These are phyloP conservation scores for Chaetomidium leptoderma DNA, from an alignment of 495 filamentous ascomycete genomes.

Conservation along the genomic window DNA sequence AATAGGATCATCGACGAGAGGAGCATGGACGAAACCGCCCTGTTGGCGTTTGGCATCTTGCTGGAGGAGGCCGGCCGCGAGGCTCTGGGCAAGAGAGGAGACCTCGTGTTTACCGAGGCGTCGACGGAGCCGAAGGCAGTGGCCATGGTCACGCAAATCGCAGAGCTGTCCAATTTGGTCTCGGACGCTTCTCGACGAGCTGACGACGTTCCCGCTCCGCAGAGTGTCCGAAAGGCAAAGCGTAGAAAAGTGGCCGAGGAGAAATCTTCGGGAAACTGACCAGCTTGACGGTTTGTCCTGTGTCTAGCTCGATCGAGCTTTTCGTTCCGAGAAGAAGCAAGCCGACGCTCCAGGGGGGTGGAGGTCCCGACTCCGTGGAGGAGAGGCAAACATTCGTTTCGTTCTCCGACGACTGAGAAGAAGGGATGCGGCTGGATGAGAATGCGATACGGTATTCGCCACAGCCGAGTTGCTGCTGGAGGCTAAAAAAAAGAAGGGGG, in stretches of 20 bases:
- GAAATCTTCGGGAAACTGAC: neutral
- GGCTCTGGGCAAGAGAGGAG: slow-evolving; percentile 63
- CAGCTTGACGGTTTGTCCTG: neutral
- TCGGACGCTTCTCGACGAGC: neutral
- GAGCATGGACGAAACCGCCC: slow-evolving; percentile 79
- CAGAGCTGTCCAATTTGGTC: neutral
- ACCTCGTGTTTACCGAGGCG: slow-evolving; percentile 70
- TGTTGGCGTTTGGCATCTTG: slow-evolving; percentile 76
- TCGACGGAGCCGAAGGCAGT: slow-evolving; percentile 27
- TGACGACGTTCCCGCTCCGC: neutral
- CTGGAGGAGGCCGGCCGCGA: slow-evolving; percentile 70
- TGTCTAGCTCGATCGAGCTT: neutral
- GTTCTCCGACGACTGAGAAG: too few relatives aligned
- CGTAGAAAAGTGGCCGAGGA: slow-evolving; percentile 5
- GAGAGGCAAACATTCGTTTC: too few relatives aligned
- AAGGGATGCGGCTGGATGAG: too few relatives aligned
- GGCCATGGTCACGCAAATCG: neutral
- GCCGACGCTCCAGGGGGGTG: too few relatives aligned
- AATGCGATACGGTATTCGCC: neutral
- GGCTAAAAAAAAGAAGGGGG: neutral
- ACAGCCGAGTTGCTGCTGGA: too few relatives aligned
- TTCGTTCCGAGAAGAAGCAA: neutral
- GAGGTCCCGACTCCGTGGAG: too few relatives aligned
- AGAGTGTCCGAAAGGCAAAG: neutral
- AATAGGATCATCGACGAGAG: slow-evolving; percentile 44